phyloP scores from a whole-genome alignment of 148 eudicot genomes.

The Fagopyrum homotropicum region DNA sequence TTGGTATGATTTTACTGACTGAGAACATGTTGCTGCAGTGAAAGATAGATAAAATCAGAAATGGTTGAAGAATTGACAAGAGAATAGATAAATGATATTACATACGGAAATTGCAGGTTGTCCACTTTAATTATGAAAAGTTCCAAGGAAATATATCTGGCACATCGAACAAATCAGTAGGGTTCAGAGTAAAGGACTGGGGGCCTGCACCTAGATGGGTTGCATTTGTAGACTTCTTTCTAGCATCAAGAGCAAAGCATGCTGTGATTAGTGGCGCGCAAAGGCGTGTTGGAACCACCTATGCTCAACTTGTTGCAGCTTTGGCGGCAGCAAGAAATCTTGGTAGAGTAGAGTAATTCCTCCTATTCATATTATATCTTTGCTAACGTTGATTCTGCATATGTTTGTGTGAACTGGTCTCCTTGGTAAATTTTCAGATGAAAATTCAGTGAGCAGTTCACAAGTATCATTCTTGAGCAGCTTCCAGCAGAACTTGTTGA shows the following conservation, averaged over 20 bases:
- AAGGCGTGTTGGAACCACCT: constrained; percentile 90
- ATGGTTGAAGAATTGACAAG: neutral
- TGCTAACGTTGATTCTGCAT: neutral
- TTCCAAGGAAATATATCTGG: constrained; percentile 57
- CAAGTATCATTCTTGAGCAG: constrained; percentile 68
- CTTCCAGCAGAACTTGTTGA: constrained; percentile 59
- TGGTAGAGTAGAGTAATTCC: constrained; percentile 28
- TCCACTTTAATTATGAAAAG: constrained; percentile 67
- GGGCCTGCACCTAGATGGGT: constrained; percentile 99
- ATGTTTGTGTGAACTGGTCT: neutral
- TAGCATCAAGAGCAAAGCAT: constrained; percentile 81
- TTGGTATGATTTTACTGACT: neutral
- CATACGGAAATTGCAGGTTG: constrained; percentile 35
- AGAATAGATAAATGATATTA: neutral
- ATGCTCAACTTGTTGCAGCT: constrained; percentile 86
- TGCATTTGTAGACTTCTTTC: constrained; percentile 93
- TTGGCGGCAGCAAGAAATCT: constrained; percentile 61
- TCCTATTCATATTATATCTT: neutral
- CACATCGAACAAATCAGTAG: constrained; percentile 19
- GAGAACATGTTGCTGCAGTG: neutral
- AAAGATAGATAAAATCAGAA: neutral
- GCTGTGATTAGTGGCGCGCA: constrained; percentile 88
- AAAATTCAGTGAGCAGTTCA: constrained; percentile 28
- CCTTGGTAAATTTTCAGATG: constrained; percentile 28
- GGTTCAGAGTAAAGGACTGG: constrained; percentile 80